Evolutionary conservation across 305 asterid species (phyloP).

Genomic region (Fraxinus floribunda): DNA sequence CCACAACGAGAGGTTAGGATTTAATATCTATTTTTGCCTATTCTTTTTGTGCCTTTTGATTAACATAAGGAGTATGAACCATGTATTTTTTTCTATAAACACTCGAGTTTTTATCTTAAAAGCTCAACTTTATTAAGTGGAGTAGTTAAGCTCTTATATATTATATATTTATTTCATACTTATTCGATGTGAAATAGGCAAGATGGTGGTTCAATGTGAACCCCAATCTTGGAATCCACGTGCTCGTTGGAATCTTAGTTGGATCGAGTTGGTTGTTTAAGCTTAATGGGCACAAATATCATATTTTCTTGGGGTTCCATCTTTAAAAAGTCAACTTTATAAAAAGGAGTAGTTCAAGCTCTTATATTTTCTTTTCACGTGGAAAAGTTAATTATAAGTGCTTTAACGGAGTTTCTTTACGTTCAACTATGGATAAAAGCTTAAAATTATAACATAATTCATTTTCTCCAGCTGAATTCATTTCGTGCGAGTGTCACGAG

Average conservation of each 20-base stretch:
- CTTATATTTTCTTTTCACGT: neutral
- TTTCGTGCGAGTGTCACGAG: neutral
- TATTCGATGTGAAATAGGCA: neutral
- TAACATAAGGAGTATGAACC: neutral
- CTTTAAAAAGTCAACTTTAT: too few relatives aligned
- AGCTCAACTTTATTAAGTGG: neutral
- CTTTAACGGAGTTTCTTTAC: neutral
- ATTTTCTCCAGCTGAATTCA: neutral
- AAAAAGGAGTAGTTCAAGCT: neutral
- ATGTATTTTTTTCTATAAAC: too few relatives aligned
- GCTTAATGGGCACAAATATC: neutral
- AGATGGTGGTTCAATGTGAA: neutral
- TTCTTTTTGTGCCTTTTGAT: neutral
- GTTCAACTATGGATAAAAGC: constrained; percentile 1
- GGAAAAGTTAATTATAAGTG: neutral
- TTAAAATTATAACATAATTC: neutral
- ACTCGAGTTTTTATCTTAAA: neutral
- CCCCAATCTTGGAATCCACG: neutral
- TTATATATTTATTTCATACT: neutral
- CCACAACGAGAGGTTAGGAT: constrained; percentile 85
- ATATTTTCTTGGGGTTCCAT: neutral
- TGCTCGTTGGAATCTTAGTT: neutral
- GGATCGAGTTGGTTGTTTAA: neutral
- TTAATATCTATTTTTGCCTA: constrained; percentile 14
- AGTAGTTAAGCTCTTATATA: too few relatives aligned